Evolutionary conservation across 257 asterid species (phyloP).

Genomic region (Primulina huaijiensis): DNA sequence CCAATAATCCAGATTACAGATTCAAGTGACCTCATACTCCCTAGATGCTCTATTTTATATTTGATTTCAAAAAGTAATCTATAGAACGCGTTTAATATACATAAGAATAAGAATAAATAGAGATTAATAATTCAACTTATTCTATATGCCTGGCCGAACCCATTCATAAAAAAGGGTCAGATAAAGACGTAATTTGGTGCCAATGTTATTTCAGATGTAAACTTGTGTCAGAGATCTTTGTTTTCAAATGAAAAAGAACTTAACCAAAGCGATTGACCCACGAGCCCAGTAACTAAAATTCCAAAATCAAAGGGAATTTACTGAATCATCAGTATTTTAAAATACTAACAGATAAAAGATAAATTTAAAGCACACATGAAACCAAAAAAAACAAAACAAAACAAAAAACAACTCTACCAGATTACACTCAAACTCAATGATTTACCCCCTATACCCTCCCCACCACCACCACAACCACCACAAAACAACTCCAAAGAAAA

Average conservation of each 20-base stretch:
- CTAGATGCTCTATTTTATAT: not conserved
- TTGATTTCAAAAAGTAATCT: too few species aligned
- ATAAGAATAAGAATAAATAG: not conserved
- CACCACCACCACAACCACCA: not conserved
- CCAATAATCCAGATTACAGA: not conserved
- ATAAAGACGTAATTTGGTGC: not conserved
- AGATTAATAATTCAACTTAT: not conserved
- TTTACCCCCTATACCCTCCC: not conserved
- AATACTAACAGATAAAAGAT: not conserved
- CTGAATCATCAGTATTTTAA: not conserved
- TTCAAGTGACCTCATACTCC: not conserved
- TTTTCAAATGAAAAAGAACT: not conserved
- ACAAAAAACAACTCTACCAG: not conserved
- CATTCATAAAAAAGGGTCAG: not conserved
- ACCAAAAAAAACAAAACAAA: not conserved
- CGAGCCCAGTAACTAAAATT: slow-evolving; percentile 21
- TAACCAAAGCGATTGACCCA: slow-evolving; percentile 14
- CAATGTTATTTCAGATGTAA: not conserved
- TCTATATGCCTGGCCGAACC: not conserved
- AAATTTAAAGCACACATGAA: not conserved
- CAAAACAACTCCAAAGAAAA: not conserved
- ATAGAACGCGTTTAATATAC: not conserved
- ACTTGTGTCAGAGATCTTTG: not conserved
- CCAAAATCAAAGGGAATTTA: slow-evolving; percentile 9
- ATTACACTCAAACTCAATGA: not conserved